These are phyloP conservation scores for Buddleja alternifolia DNA, from an alignment of 257 asterid species.

Conservation along the genomic window DNA sequence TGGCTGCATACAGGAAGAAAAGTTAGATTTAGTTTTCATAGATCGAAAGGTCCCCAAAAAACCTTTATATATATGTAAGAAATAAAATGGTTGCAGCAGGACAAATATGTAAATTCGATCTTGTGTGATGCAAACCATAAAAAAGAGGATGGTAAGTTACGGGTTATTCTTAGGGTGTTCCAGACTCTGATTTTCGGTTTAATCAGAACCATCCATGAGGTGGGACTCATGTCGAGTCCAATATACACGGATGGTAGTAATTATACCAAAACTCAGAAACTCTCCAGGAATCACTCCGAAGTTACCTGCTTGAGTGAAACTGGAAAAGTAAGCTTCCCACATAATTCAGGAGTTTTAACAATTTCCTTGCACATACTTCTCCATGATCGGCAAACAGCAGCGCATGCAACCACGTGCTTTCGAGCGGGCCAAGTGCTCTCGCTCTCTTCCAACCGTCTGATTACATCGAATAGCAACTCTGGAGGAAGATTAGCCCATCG, in stretches of 20 bases:
- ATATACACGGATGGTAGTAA: too few species aligned
- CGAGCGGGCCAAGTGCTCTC: slow-evolving; percentile 94
- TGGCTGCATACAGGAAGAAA: slow-evolving; percentile 60
- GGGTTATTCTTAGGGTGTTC: too few species aligned
- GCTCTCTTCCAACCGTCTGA: slow-evolving; percentile 87
- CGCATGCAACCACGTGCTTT: slow-evolving; percentile 83
- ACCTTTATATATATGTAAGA: too few species aligned
- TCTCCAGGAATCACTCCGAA: too few species aligned
- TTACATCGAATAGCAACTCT: slow-evolving; percentile 81
- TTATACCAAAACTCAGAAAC: too few species aligned
- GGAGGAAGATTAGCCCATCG: slow-evolving; percentile 97
- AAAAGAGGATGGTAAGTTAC: background rate
- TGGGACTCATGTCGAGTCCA: too few species aligned
- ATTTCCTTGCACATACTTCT: slow-evolving; percentile 84
- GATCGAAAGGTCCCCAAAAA: background rate
- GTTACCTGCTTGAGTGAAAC: slow-evolving; percentile 88
- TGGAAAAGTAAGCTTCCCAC: slow-evolving; percentile 92
- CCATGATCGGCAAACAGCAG: slow-evolving; percentile 95
- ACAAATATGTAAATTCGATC: background rate
- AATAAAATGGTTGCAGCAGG: background rate
- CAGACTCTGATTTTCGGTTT: too few species aligned
- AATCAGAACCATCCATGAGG: too few species aligned
- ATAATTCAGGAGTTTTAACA: slow-evolving; percentile 72
- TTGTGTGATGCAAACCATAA: background rate
- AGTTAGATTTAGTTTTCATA: slow-evolving; percentile 5